phyloP scores from a whole-genome alignment of 2,329 filamentous ascomycete genomes.

The Colletotrichum godetiae region DNA sequence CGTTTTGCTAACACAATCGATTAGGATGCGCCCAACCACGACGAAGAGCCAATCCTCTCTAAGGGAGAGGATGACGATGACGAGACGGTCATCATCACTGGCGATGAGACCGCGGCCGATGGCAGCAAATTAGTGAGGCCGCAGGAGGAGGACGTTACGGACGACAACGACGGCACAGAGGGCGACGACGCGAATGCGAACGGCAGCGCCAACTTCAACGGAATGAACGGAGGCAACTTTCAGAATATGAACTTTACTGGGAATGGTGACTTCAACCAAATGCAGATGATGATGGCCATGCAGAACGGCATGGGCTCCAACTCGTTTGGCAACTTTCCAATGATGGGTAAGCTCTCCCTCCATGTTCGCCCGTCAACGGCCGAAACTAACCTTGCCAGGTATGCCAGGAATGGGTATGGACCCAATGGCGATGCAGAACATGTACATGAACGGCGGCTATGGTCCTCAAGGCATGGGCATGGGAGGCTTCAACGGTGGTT shows the following conservation, averaged over 20 bases:
- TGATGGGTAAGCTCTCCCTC: conserved; percentile 81
- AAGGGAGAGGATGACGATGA: conserved; percentile 32
- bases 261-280: conserved; percentile 75
- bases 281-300: conserved; percentile 86
- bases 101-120: conserved; percentile 28
- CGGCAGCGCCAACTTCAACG: conserved; percentile 48
- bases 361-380: neutral
- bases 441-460: conserved; percentile 84
- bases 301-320: conserved; percentile 72
- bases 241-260: conserved; percentile 70
- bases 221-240: conserved; percentile 60
- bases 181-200: conserved; percentile 39
- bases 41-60: conserved; percentile 14
- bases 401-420: conserved; percentile 91
- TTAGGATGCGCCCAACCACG: conserved; percentile 16
- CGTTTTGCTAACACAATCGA: neutral
- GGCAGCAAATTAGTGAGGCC: neutral
- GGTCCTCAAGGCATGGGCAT: conserved; percentile 82
- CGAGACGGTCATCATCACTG: conserved; percentile 32
- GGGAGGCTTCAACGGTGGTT: conserved; percentile 78
- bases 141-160: conserved; percentile 35
- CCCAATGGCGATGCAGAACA: conserved; percentile 78
- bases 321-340: conserved; percentile 71
- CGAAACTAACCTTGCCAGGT: conserved; percentile 59
- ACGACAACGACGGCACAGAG: conserved; percentile 38